Evolutionary conservation across 108 stramenopile genomes (phyloP), one percentile per base, ranked within the genome.

Genomic region (Fragilaria radians): DNA sequence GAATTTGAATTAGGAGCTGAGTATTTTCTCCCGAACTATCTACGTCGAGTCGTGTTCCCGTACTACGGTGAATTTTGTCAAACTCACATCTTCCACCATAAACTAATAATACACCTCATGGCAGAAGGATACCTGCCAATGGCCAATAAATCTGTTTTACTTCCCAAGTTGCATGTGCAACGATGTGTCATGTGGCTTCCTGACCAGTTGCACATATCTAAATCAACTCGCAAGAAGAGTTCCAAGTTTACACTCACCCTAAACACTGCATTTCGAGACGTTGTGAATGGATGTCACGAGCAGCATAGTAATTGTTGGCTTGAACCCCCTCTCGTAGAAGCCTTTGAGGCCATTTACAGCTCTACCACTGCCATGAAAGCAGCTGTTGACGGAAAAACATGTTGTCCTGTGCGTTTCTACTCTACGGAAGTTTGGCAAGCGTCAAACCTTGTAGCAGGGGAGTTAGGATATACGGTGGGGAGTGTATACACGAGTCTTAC

Each of bases 231-330:
- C 18, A 91, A 86, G 61, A 86, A 83, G 57, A 59, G 83, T 17
- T 82, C 78, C 46, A 28, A 49, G 5, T 94, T 80, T 59, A 31
- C 30, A 17, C n/a, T 91, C 1, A 72, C 82, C 32, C 33, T 86
- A 66, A 91, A 94, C 59, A 52, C 71, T 65, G 65, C 59, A 31
- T 91, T 91, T 56, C 71, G 71, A 47, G 57, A 62, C 9, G 88
- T 91, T 4, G 79, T 91, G 21, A 63, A 65, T 46, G 93, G 86
- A 51, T 91, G 89, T 71, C 83, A 68, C 47, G 32, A 61, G 50
- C 93, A 91, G 70, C 93, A 94, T 64, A 82, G 82, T 46, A 21
- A 25, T 5, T 86, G 80, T 71, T 94, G 93, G 93, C 57, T 89
- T 28, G 80, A 86, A 65, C 84, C 86, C 23, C 82, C 70, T 0